These are phyloP conservation scores for Apophysomyces elegans DNA, from an alignment of 371 early-diverging fungal genomes.

Conservation along the genomic window DNA sequence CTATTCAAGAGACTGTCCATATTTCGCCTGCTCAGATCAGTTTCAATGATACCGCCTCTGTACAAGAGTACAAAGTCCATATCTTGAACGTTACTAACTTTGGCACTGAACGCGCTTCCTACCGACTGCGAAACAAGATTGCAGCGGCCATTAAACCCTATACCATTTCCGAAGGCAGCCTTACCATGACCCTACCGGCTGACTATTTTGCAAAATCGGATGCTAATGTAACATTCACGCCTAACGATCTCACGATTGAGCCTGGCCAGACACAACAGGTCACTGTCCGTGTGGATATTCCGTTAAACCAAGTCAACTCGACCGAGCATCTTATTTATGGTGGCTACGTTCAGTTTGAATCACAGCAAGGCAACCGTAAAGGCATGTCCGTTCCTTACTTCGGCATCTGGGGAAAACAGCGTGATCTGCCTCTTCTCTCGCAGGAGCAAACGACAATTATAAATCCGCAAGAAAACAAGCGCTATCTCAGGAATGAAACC, in stretches of 20 bases:
- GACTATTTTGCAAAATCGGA: not conserved
- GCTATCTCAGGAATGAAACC: not conserved
- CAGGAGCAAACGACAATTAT: not conserved
- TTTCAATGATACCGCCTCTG: slow-evolving; percentile 68
- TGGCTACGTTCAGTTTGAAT: slow-evolving; percentile 1
- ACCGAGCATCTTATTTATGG: not conserved
- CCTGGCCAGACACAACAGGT: not conserved
- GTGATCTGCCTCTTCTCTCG: not conserved
- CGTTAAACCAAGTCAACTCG: not conserved
- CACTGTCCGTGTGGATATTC: not conserved
- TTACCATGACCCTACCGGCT: not conserved
- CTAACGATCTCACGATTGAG: not conserved
- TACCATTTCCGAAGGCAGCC: not conserved
- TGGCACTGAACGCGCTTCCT: not conserved
- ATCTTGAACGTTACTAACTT: slow-evolving; percentile 8
- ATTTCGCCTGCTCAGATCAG: slow-evolving; percentile 70
- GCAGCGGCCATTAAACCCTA: not conserved
- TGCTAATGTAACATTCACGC: not conserved
- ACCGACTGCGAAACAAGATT: not conserved
- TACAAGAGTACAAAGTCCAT: slow-evolving; percentile 20
- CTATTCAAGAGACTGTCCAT: slow-evolving; percentile 55
- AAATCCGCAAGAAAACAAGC: not conserved
- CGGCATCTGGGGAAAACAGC: slow-evolving; percentile 4
- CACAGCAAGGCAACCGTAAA: not conserved
- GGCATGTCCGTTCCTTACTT: not conserved